These are phyloP conservation scores for Trichoderma harzianum DNA, from an alignment of 2,329 filamentous ascomycete species.

Conservation along the genomic window DNA sequence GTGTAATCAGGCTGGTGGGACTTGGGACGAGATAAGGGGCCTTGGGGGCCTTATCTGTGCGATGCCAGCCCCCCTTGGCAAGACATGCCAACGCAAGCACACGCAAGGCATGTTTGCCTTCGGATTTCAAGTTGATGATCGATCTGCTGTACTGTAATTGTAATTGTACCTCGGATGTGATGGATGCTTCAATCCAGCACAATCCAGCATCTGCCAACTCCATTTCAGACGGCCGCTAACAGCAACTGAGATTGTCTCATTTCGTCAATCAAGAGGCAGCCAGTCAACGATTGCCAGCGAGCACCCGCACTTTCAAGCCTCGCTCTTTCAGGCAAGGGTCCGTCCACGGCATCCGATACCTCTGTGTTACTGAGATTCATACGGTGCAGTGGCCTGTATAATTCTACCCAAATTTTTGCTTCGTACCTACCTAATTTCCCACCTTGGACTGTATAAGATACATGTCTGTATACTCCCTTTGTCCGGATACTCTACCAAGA, in stretches of 20 bases:
- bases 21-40: not conserved
- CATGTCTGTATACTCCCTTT: not conserved
- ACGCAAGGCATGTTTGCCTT: not conserved
- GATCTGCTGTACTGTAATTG: not conserved
- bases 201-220: not conserved
- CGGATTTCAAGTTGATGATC: not conserved
- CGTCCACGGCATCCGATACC: not conserved
- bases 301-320: not conserved
- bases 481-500: not conserved
- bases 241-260: conserved; percentile 9
- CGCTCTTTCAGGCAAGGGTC: not conserved
- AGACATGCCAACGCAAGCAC: not conserved
- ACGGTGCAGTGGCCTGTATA: not conserved
- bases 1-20: not conserved
- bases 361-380: not conserved
- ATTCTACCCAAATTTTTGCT: not conserved
- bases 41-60: not conserved
- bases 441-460: not conserved
- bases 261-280: not conserved
- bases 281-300: not conserved
- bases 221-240: too few relatives aligned
- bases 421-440: not conserved
- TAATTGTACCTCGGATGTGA: not conserved
- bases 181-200: not conserved
- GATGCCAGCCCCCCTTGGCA: not conserved